Conservation (phyloP, 306 rosid species). For the Gastrolobium bilobum region DNA sequence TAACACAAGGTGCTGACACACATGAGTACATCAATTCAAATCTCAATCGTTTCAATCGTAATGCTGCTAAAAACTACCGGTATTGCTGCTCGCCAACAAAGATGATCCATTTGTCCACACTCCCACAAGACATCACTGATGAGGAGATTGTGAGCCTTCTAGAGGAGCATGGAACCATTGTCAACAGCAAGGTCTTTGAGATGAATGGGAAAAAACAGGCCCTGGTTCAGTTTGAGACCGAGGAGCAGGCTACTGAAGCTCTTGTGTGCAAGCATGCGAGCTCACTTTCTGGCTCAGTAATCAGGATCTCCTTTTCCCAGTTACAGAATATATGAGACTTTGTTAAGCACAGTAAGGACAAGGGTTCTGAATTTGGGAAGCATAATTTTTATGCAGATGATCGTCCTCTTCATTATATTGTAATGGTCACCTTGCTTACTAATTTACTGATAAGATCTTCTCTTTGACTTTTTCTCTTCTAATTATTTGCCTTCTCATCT, state of each 20-base stretch:
- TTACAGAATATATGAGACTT: conserved; percentile 68
- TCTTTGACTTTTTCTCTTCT: conserved; percentile 43
- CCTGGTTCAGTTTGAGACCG: conserved; percentile 80
- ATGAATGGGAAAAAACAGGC: conserved; percentile 96
- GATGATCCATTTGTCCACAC: conserved; percentile 87
- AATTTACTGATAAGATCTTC: conserved; percentile 53
- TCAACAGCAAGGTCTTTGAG: conserved; percentile 80
- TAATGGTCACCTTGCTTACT: conserved; percentile 60
- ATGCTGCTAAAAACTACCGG: conserved; percentile 94
- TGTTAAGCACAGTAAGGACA: conserved; percentile 55
- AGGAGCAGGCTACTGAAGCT: conserved; percentile 94
- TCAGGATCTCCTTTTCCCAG: conserved; percentile 92
- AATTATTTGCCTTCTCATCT: conserved; percentile 47
- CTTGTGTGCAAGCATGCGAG: conserved; percentile 92
- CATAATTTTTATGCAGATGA: conserved; percentile 57
- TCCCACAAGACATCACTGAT: conserved; percentile 80
- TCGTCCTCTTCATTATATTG: conserved; percentile 56
- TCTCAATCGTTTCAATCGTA: conserved; percentile 95
- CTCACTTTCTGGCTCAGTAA: conserved; percentile 74
- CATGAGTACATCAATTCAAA: conserved; percentile 83
- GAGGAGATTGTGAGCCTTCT: conserved; percentile 82
- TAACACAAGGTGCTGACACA: conserved; percentile 91
- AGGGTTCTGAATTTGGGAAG: conserved; percentile 60
- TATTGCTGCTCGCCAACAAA: conserved; percentile 94
- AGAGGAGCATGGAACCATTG: conserved; percentile 78